Base-by-base conservation (phyloP, 1,284 basidiomycete genomes). In the Salmacisia buchloeana region DNA sequence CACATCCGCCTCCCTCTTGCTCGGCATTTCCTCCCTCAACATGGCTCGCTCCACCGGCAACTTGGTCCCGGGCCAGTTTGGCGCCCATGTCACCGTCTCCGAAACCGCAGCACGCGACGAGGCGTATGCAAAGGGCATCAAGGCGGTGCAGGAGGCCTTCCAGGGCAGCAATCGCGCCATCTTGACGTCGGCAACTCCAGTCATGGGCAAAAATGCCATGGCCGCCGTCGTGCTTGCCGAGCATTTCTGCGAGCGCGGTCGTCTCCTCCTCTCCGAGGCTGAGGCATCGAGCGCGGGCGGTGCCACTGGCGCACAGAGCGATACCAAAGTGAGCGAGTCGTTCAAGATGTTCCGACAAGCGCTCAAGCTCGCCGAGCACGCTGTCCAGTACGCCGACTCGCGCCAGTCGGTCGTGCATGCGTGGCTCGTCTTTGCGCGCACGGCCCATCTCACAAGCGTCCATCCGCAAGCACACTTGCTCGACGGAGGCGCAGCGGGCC, bases 291-390 rank as follows among this genome's bases (percentile, higher is more conserved):
- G 34, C 41, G 21, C 56, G 39, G 64, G 60, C 27, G 27, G 25
- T 15, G 49, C 62, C 36, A 52, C 57, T 3, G 66, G 63, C n/a
- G n/a, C 58, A 12, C 36, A 43, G 1, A n/a, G 39, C 10, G 60
- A 67, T 23, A 58, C 39, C 31, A 66, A 69, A 52, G 66, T 65
- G 25, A 62, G 68, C 38, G 67, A 34, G 68, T 65, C 60, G 60
- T 66, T 12, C 59, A 72, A 29, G 34, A 36, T 49, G 63, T 75
- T 74, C 33, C 64, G 60, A 15, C 69, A 69, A 38, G 75, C 77
- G 5, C 68, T 78, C 61, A 79, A 78, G 67, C 69, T 79, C 3
- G 70, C 69, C 38, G 77, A 79, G 49, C 76, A 78, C 35, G 76
- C 77, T 7, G 67, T 78, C 57, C 77, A 79, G 66, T 78, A 75